Base-by-base conservation (phyloP, 345 rosid species). In the Pistacia vera region DNA sequence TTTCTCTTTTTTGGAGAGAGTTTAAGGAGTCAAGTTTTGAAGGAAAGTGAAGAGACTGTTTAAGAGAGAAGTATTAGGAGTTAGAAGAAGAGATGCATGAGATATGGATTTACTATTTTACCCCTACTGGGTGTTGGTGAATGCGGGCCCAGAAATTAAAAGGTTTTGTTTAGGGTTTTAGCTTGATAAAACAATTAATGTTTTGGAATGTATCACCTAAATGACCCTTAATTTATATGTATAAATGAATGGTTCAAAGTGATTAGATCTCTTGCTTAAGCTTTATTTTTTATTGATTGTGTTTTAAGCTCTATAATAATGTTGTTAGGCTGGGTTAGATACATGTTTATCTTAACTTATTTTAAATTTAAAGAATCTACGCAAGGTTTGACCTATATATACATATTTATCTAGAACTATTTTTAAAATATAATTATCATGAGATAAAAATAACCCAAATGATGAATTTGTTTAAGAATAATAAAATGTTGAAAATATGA, bases 71-170 rank as follows among this genome's bases (percentile, higher is more conserved):
- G 9, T 12, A 66, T 4, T 57, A 5, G 57, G 44, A 41, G 44
- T 41, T 41, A 8, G 44, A 4, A 49, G 13, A 52, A 52, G 56
- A 11, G 56, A 52, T 52, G 14, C 41, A 38, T 38, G 41, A 13
- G 52, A 1, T 5, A 38, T 10, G 70, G 3, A 38, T 68, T 72
- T 78, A 81, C 89, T 14, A 2, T 72, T 78, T 73, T 83, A 62
- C 69, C 89, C 88, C 33, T 30, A 1, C 62, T 71, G 75, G 65
- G 22, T 7, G 74, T 82, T 83, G 88, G 77, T 83, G 84, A 75
- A 58, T 22, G 77, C 25, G 63, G 61, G 70, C 71, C 76, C 82
- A 72, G 16, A 30, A 71, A 54, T 22, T 54, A 54, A 54, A 14
- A 14, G 35, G 41, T 13, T 78, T 65, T 18, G 12, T 25, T 62